These are phyloP conservation scores for Bretziella fagacearum DNA, from an alignment of 2,329 filamentous ascomycete species.

Conservation along the genomic window DNA sequence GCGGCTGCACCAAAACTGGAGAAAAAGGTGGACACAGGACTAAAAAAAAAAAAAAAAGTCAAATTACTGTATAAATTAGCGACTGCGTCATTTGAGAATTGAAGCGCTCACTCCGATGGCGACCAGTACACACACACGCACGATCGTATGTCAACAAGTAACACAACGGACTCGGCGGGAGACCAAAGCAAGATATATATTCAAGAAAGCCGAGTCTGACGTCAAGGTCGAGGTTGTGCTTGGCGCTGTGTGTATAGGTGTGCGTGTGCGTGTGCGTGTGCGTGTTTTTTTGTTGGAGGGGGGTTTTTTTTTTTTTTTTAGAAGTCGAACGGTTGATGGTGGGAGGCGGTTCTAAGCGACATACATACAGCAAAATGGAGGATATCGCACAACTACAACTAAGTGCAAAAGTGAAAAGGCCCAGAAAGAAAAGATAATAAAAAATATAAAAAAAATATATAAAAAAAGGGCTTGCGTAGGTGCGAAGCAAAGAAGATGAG, in stretches of 20 bases:
- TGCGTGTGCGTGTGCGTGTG: too few relatives aligned
- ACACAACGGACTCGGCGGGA: not conserved
- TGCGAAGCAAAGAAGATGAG: slow-evolving; percentile 9
- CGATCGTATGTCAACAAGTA: not conserved
- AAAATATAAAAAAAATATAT: slow-evolving; percentile 11
- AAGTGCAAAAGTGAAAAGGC: slow-evolving; percentile 3
- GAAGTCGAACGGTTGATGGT: not conserved
- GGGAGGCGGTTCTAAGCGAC: not conserved
- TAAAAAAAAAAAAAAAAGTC: slow-evolving; percentile 2
- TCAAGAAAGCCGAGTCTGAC: slow-evolving; percentile 2
- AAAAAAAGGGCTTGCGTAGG: slow-evolving; percentile 3
- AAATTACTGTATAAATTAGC: slow-evolving; percentile 2
- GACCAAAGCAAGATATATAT: not conserved
- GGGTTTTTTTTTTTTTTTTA: too few relatives aligned
- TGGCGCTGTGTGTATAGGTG: slow-evolving; percentile 1
- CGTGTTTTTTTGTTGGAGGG: too few relatives aligned
- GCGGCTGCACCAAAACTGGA: not conserved
- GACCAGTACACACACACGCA: not conserved
- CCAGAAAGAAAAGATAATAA: slow-evolving; percentile 6
- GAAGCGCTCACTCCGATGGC: not conserved
- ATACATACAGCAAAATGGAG: slow-evolving; percentile 9
- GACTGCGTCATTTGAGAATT: slow-evolving; percentile 3
- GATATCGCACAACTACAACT: slow-evolving; percentile 11
- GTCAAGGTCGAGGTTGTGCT: slow-evolving; percentile 5
- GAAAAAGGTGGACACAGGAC: slow-evolving; percentile 6